These are phyloP conservation scores for Penicillium parvum DNA, from an alignment of 495 filamentous ascomycete species.

Conservation along the genomic window DNA sequence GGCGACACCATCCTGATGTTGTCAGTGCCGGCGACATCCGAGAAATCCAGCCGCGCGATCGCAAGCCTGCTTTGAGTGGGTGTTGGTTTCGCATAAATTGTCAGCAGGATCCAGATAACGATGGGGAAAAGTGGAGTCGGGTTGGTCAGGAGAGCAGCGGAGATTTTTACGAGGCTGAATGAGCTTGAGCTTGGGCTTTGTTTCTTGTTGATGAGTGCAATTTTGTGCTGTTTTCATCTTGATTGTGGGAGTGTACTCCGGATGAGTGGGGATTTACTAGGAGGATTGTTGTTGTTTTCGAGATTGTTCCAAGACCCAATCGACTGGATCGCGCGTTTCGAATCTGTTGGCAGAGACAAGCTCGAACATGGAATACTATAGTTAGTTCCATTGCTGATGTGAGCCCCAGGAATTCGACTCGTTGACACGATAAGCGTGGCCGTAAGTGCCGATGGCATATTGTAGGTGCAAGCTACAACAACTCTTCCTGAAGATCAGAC, in stretches of 20 bases:
- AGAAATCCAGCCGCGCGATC: constrained; percentile 1
- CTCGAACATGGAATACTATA: constrained; percentile 15
- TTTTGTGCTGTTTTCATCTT: too few relatives aligned
- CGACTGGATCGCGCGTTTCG: constrained; percentile 5
- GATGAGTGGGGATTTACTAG: too few relatives aligned
- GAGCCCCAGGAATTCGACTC: too few relatives aligned
- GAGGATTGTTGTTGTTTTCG: too few relatives aligned
- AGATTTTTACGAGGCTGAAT: not conserved
- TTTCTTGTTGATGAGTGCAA: not conserved
- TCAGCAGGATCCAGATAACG: constrained; percentile 6
- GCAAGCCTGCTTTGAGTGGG: not conserved
- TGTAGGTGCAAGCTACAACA: too few relatives aligned
- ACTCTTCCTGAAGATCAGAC: too few relatives aligned
- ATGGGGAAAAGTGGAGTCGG: constrained; percentile 15
- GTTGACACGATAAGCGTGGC: too few relatives aligned
- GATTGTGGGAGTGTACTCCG: too few relatives aligned
- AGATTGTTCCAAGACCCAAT: too few relatives aligned
- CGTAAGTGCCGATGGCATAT: too few relatives aligned
- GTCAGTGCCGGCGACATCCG: constrained; percentile 12
- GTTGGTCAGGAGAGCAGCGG: constrained; percentile 3
- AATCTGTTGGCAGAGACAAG: constrained; percentile 1
- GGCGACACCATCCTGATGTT: not conserved
- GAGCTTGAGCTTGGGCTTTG: not conserved
- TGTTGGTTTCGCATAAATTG: constrained; percentile 22
- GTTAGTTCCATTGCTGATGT: too few relatives aligned